Conservation (phyloP, 1,284 basidiomycete genomes). For the Moniliophthora roreri region DNA sequence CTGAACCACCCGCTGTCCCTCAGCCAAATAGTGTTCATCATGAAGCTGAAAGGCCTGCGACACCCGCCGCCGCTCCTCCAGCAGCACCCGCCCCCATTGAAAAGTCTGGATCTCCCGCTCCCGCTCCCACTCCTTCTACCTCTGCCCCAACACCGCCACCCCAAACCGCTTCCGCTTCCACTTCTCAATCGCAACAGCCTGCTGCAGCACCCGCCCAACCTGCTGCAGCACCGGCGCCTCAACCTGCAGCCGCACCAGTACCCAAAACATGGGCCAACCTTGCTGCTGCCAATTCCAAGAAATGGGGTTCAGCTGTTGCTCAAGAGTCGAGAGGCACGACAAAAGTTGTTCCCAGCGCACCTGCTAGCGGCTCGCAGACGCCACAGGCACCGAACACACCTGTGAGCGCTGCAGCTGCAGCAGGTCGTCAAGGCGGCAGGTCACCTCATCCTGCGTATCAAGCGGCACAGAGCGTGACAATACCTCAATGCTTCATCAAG, state of each 20-base stretch:
- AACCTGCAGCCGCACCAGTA: conserved; percentile 46
- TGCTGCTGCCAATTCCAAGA: conserved; percentile 76
- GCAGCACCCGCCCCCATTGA: conserved; percentile 30
- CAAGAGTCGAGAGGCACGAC: conserved; percentile 71
- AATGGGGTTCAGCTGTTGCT: conserved; percentile 79
- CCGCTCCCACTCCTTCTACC: too few relatives aligned
- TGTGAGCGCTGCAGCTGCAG: conserved; percentile 16
- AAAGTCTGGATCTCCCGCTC: conserved; percentile 31
- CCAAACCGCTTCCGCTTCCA: conserved; percentile 27
- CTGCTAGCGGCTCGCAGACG: conserved; percentile 49
- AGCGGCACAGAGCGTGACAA: conserved; percentile 63
- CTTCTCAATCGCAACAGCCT: conserved; percentile 32
- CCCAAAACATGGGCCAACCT: conserved; percentile 91
- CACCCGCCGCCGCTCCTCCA: conserved; percentile 34
- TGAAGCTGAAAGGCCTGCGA: conserved; percentile 29
- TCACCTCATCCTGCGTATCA: conserved; percentile 45
- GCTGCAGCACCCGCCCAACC: conserved; percentile 35
- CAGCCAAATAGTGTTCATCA: conserved; percentile 36
- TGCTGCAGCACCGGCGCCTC: conserved; percentile 26
- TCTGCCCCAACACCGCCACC: conserved; percentile 36
- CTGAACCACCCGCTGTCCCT: conserved; percentile 27
- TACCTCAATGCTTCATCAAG: conserved; percentile 87
- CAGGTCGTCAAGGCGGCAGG: conserved; percentile 24
- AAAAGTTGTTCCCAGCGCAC: conserved; percentile 52
- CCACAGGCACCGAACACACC: conserved; percentile 30